phyloP scores from a whole-genome alignment of 257 asterid genomes.

The Galeopsis tetrahit region DNA sequence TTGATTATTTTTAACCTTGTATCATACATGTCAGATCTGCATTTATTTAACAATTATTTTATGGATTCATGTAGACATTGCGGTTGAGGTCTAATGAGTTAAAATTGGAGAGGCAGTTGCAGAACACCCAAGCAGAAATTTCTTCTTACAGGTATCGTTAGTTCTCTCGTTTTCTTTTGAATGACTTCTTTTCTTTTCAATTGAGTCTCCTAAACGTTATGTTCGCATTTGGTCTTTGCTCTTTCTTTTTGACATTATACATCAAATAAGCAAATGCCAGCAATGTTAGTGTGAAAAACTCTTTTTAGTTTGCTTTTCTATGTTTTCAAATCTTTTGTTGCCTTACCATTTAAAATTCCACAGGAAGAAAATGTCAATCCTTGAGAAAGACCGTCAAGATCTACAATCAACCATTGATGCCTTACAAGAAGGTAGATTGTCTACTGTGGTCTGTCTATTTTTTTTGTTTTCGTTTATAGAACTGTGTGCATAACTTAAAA shows the following conservation, averaged over 20 bases:
- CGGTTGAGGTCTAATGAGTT: constrained; percentile 96
- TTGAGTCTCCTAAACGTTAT: constrained; percentile 23
- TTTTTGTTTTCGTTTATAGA: constrained; percentile 15
- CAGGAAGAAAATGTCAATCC: constrained; percentile 83
- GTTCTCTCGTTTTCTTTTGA: constrained; percentile 18
- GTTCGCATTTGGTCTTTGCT: not conserved
- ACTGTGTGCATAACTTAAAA: constrained; percentile 16
- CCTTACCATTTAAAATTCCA: constrained; percentile 29
- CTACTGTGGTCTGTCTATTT: not conserved
- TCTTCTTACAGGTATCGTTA: constrained; percentile 69
- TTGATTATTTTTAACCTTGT: constrained; percentile 7
- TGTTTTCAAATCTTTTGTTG: constrained; percentile 12
- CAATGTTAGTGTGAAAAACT: not conserved
- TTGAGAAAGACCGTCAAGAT: constrained; percentile 93
- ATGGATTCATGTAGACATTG: constrained; percentile 61
- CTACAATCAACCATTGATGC: constrained; percentile 85
- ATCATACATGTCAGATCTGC: constrained; percentile 13
- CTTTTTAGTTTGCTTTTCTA: constrained; percentile 26
- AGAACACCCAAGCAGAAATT: constrained; percentile 68
- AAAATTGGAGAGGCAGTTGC: constrained; percentile 86
- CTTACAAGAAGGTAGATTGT: constrained; percentile 78
- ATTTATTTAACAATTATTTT: constrained; percentile 17
- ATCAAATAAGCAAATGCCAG: not conserved
- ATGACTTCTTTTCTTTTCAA: constrained; percentile 16
- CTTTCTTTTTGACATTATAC: not conserved